phyloP scores from a whole-genome alignment of 305 asterid species.

The Fraxinus platypoda region DNA sequence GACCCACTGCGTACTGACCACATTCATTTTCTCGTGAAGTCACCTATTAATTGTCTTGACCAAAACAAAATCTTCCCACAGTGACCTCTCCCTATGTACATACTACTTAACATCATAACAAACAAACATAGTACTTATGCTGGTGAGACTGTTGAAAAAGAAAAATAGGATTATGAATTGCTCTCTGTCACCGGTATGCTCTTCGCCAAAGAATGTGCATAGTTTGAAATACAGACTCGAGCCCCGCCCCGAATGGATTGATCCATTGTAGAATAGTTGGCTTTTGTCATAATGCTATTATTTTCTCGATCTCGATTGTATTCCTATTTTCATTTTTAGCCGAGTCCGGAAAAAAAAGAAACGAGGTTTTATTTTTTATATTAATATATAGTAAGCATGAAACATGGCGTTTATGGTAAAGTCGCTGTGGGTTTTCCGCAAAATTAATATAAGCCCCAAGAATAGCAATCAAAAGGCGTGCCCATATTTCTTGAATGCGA shows the following conservation, averaged over 20 bases:
- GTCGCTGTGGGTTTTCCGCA: not conserved
- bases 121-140: not conserved
- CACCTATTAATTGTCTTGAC: not conserved
- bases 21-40: constrained; percentile 9
- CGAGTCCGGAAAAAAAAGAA: too few species aligned
- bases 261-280: not conserved
- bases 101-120: not conserved
- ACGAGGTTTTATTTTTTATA: not conserved
- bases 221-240: not conserved
- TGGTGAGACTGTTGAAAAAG: not conserved
- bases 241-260: not conserved
- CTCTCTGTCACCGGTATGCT: too few species aligned
- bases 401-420: not conserved
- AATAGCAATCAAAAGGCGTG: constrained; percentile 1
- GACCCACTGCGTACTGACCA: not conserved
- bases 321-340: not conserved
- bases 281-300: not conserved
- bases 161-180: not conserved
- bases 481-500: not conserved
- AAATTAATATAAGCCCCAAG: not conserved
- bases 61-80: constrained; percentile 2
- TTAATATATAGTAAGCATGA: not conserved
- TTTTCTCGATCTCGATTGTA: not conserved
- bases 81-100: not conserved
- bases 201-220: not conserved